phyloP scores from a whole-genome alignment of 177 flowering plant genomes.

The Vitis hybrid region DNA sequence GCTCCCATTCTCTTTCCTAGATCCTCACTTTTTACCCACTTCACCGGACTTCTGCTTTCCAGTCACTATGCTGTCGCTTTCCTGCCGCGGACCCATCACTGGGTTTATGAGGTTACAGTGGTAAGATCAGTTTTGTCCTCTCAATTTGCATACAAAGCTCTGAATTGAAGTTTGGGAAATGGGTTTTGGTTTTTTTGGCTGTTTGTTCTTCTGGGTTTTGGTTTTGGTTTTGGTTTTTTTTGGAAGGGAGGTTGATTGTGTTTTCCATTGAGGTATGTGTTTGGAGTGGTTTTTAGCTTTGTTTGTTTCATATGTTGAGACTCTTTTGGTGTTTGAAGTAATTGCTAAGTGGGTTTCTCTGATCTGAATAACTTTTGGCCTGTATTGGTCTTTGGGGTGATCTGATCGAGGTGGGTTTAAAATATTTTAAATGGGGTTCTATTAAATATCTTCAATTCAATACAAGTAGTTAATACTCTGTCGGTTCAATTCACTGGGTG shows the following conservation, averaged over 20 bases:
- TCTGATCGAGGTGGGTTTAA: constrained; percentile 3
- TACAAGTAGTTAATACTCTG: constrained; percentile 4
- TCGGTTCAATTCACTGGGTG: constrained; percentile 12
- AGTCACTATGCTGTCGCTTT: neutral
- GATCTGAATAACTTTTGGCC: constrained; percentile 1
- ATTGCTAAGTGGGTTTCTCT: neutral
- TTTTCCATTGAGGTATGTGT: neutral
- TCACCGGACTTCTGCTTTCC: neutral
- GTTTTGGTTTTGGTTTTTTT: neutral
- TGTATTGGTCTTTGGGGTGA: constrained; percentile 1
- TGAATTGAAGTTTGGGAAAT: neutral
- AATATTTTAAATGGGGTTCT: neutral
- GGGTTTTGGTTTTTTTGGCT: neutral
- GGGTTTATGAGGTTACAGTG: neutral
- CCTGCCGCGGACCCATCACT: constrained; percentile 2
- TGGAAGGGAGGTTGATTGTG: neutral
- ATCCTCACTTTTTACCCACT: neutral
- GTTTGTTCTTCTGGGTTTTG: neutral
- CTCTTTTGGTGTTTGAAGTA: neutral
- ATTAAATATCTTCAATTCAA: constrained; percentile 2
- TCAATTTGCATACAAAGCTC: neutral
- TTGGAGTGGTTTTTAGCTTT: neutral
- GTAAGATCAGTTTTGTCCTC: constrained; percentile 5
- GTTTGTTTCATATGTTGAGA: neutral
- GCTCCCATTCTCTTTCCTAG: neutral